Evolutionary conservation across 2,329 filamentous ascomycete species (phyloP).

Genomic region (Epicoccum sorghinum): DNA sequence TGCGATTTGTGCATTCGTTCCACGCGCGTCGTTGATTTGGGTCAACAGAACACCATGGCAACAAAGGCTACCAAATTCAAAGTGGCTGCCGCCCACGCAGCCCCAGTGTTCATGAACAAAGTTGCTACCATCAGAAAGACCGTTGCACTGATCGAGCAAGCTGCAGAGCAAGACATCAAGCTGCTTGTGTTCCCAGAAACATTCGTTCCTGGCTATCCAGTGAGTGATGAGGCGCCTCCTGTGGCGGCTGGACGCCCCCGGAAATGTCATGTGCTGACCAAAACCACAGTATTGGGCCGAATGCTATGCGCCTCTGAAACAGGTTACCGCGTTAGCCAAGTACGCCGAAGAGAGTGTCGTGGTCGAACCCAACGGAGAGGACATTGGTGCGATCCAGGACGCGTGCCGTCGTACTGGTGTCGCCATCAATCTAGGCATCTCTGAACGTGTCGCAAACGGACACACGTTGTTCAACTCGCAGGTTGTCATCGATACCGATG

Average conservation of each 20-base stretch:
- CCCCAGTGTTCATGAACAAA: constrained; percentile 49
- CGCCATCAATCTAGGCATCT: constrained; percentile 44
- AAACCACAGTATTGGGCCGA: constrained; percentile 42
- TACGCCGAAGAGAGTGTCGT: constrained; percentile 46
- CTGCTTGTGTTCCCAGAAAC: constrained; percentile 47
- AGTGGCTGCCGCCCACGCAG: constrained; percentile 46
- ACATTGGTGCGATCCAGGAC: constrained; percentile 40
- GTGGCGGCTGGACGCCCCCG: constrained; percentile 1
- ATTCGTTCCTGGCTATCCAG: constrained; percentile 47
- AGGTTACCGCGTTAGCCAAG: constrained; percentile 39
- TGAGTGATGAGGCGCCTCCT: constrained; percentile 16
- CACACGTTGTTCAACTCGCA: constrained; percentile 48
- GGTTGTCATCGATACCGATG: constrained; percentile 42
- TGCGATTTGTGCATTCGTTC: not conserved
- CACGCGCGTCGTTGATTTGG: not conserved
- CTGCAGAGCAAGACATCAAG: constrained; percentile 36
- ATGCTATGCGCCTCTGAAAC: constrained; percentile 45
- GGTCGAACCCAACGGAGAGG: constrained; percentile 38
- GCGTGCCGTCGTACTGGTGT: constrained; percentile 41
- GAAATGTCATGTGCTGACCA: constrained; percentile 14
- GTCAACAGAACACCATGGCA: constrained; percentile 17
- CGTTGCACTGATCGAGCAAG: constrained; percentile 42
- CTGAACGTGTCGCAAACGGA: constrained; percentile 42
- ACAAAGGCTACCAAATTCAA: constrained; percentile 39
- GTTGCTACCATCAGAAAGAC: constrained; percentile 42